Base-by-base conservation (phyloP, 306 rosid genomes). In the Begonia loranthoides region DNA sequence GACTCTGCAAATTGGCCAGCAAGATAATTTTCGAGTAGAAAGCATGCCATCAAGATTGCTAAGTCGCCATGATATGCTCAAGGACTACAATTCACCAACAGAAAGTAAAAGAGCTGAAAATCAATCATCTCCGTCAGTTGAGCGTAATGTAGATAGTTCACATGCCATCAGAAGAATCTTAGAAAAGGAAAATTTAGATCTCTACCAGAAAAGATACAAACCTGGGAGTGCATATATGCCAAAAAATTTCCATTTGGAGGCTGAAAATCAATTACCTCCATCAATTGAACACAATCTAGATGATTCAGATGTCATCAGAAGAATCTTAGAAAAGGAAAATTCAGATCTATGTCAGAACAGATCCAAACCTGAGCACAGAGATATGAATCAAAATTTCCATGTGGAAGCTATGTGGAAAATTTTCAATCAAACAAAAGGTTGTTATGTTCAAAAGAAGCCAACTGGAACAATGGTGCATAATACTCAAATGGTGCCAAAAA, bases 71-170 rank as follows among this genome's bases (percentile, higher is more conserved):
- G 71, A 66, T 46, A 51, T 58, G 57, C 65, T 34, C 52, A 59
- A 59, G 38, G 58, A 50, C 45, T 22, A 6, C 54, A 39, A 17
- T 38, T 48, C 38, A 57, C 66, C 24, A 21, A 65, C 53, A 5
- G 70, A 67, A 62, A 66, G 72, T 56, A 67, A 39, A 63, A 61
- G 64, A 64, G 59, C 60, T 71, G 66, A 21, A 52, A 38, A 43
- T 49, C 62, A 63, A 49, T 43, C 64, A 51, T 62, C 43, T 50
- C 69, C 72, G 28, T 38, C 54, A 60, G 56, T 56, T 50, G 69
- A 64, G 59, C 39, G 9, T 34, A 70, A 48, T 53, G 45, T 57
- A 33, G 66, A 47, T 57, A 55, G 64, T 49, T 77, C 51, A 24
- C 47, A 19, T 51, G 28, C 13, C 45, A 28, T 28, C 36, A 51